These are phyloP conservation scores for Erodium maritimum DNA, from an alignment of 345 rosid genomes.

Conservation along the genomic window DNA sequence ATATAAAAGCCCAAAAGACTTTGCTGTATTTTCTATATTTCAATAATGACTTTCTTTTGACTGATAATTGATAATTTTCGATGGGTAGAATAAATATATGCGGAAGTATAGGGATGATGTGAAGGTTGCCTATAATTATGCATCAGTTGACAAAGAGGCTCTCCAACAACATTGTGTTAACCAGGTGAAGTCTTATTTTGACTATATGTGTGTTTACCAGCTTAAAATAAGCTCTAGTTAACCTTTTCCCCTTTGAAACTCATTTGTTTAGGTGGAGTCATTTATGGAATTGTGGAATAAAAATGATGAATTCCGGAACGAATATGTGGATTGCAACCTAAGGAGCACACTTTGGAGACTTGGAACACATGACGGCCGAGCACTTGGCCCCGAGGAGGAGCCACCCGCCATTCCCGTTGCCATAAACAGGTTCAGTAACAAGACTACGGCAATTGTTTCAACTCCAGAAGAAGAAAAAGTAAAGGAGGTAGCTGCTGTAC, in stretches of 20 bases:
- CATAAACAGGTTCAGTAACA: constrained; percentile 1
- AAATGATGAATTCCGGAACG: constrained; percentile 49
- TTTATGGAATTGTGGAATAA: constrained; percentile 59
- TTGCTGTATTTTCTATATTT: not conserved
- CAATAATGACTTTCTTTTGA: not conserved
- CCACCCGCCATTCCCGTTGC: constrained; percentile 34
- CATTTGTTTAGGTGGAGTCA: constrained; percentile 42
- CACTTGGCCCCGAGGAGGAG: constrained; percentile 74
- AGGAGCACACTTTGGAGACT: constrained; percentile 60
- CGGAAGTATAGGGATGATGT: constrained; percentile 52
- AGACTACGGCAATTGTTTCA: not conserved
- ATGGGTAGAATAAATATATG: constrained; percentile 51
- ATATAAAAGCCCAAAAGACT: too few relatives aligned
- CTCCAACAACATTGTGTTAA: constrained; percentile 45
- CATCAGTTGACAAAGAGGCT: constrained; percentile 36
- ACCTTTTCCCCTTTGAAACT: constrained; percentile 9
- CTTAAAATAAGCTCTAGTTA: not conserved
- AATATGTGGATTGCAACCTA: constrained; percentile 46
- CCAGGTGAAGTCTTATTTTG: constrained; percentile 37
- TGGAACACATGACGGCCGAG: constrained; percentile 69
- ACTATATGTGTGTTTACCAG: not conserved
- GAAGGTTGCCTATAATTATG: constrained; percentile 47
- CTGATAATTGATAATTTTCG: constrained; percentile 12
- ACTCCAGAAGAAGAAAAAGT: too few relatives aligned
- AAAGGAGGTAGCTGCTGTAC: too few relatives aligned